These are phyloP conservation scores for Quercus berberidifolia DNA, from an alignment of 306 rosid genomes.

Conservation along the genomic window DNA sequence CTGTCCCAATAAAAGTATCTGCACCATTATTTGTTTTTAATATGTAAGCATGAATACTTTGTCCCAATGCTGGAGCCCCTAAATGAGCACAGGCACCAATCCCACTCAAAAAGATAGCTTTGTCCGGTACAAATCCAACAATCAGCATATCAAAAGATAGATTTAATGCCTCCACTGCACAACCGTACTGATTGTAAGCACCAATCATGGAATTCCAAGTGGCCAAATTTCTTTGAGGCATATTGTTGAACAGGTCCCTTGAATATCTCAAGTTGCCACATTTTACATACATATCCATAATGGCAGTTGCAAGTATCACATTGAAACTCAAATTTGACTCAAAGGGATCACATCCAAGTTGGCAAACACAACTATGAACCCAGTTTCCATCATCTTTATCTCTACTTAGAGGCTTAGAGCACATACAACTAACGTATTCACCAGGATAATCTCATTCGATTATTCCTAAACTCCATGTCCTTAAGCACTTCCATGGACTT, in stretches of 20 bases:
- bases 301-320: constrained; percentile 63
- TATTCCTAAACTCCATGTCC: constrained; percentile 43
- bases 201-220: constrained; percentile 65
- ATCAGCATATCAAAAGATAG: constrained; percentile 44
- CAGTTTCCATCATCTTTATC: constrained; percentile 54
- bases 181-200: constrained; percentile 58
- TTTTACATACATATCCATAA: constrained; percentile 74
- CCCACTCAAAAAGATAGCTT: constrained; percentile 49
- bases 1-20: constrained; percentile 53
- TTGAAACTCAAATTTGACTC: constrained; percentile 19
- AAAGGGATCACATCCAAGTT: constrained; percentile 66
- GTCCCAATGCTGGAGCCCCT: constrained; percentile 56
- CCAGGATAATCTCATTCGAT: constrained; percentile 75
- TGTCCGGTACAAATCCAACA: constrained; percentile 44
- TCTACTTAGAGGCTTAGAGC: constrained; percentile 52
- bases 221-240: constrained; percentile 58
- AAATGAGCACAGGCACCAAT: constrained; percentile 44
- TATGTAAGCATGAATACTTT: constrained; percentile 50
- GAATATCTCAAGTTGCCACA: constrained; percentile 66
- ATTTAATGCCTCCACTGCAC: constrained; percentile 37
- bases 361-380: constrained; percentile 42
- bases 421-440: constrained; percentile 66
- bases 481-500: constrained; percentile 49
- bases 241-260: constrained; percentile 51
- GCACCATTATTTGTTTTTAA: constrained; percentile 34